Evolutionary conservation across 768 basidiomycete species (phyloP), one percentile per base, ranked within the genome.

Genomic region (Boletus eberwhitei): DNA sequence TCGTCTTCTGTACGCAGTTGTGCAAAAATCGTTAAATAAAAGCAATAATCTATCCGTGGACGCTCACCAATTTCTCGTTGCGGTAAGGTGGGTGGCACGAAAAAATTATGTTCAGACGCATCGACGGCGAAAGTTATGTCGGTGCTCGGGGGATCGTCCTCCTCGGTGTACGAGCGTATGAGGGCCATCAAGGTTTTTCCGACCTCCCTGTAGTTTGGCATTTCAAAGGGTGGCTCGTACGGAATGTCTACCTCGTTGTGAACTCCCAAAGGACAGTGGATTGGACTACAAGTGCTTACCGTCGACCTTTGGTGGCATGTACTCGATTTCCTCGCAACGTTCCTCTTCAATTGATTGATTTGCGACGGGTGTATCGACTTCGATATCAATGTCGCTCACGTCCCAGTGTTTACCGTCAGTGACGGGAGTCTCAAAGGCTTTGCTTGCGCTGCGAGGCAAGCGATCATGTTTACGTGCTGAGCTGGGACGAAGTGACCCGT

Each of bases 361-460:
- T 41, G 63, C 68, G 11, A 50, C 58, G 12, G 57, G 48, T 7
- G 37, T 48, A 14, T 63, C 63, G 22, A 72, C 59, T 34, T 73
- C 72, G 11, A 78, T 66, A 35, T 76, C 77, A 14, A 71, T 72
- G 43, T 89, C 87, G 59, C 82, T 84, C 34, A 88, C 79, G 60
- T 93, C 88, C 90, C 89, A 93, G 53, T 86, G 82, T 58, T 83
- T 77, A 3, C 86, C 88, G 11, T 71, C 74, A 19, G 83, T 84
- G 37, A 77, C 59, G 2, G 90, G 90, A 0, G 90, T 92, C 63
- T 86, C 77, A 58, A 87, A 86, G 16, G 54, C 72, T 57, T 77
- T 77, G 41, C 69, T 73, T 24, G 75, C 74, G 53, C 75, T 82
- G 38, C 78, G 71, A 37, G 84, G 84, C 13, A 76, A 74, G 40